Percentiles rank a stretch among this genome's conserved stretches.
Conservation (phyloP, 306 rosid species). For the Castanea crenata region DNA sequence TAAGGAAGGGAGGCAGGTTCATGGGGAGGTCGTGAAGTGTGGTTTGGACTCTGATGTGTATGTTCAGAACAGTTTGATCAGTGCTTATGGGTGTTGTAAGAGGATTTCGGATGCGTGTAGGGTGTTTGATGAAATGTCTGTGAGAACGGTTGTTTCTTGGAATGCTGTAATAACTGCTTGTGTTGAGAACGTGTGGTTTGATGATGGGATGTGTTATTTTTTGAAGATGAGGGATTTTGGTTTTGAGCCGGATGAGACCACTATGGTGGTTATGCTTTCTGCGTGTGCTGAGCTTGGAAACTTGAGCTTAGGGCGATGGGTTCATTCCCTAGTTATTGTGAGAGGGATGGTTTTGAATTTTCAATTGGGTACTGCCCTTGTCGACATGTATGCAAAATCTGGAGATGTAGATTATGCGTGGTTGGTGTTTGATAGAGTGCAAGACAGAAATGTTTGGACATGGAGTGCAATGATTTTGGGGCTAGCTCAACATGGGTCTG, state of each 20-base stretch:
- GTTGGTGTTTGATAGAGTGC: slow-evolving; percentile 54
- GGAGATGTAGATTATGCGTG: slow-evolving; percentile 61
- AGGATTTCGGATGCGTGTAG: slow-evolving; percentile 42
- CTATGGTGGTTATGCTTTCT: slow-evolving; percentile 70
- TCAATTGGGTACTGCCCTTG: slow-evolving; percentile 76
- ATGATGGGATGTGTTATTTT: slow-evolving; percentile 57
- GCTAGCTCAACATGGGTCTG: slow-evolving; percentile 83
- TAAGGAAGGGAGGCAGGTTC: slow-evolving; percentile 57
- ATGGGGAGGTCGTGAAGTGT: slow-evolving; percentile 50
- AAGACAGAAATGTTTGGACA: slow-evolving; percentile 75
- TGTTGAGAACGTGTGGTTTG: slow-evolving; percentile 53
- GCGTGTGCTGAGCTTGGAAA: slow-evolving; percentile 76
- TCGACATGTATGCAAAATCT: slow-evolving; percentile 85
- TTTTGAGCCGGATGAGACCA: slow-evolving; percentile 79
- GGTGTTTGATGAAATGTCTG: slow-evolving; percentile 74
- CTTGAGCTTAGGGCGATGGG: slow-evolving; percentile 73
- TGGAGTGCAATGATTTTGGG: slow-evolving; percentile 97
- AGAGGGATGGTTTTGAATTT: slow-evolving; percentile 64
- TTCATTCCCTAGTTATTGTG: slow-evolving; percentile 59
- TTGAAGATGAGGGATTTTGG: slow-evolving; percentile 57
- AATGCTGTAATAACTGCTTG: slow-evolving; percentile 70
- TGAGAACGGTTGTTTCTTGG: slow-evolving; percentile 72
- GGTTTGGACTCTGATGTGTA: slow-evolving; percentile 75
- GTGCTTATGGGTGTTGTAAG: slow-evolving; percentile 67
- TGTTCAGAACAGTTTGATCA: slow-evolving; percentile 58